Percentiles rank a stretch among this genome's conserved stretches.
Evolutionary conservation across 306 rosid genomes (phyloP).

Genomic region (Fragaria iinumae): DNA sequence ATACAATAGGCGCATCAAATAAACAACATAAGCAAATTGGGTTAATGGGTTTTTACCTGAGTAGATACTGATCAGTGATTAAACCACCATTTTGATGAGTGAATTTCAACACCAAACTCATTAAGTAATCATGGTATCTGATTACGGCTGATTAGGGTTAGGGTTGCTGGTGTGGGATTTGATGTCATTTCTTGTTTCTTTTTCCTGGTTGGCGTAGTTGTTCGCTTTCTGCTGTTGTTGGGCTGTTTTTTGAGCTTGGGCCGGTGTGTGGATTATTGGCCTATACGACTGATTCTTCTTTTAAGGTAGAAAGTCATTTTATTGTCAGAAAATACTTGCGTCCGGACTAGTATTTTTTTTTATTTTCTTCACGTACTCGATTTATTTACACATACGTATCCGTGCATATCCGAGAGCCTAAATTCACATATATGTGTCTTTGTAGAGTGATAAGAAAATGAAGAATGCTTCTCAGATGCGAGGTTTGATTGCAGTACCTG

Average conservation of each 20-base stretch:
- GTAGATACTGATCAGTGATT: neutral
- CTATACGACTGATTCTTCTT: too few relatives aligned
- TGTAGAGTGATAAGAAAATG: too few relatives aligned
- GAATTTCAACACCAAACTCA: neutral
- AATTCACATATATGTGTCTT: too few relatives aligned
- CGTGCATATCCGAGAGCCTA: too few relatives aligned
- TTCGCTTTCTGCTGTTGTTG: neutral
- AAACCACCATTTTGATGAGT: neutral
- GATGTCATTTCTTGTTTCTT: neutral
- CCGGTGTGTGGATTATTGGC: neutral
- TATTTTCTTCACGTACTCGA: too few relatives aligned
- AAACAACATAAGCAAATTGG: neutral
- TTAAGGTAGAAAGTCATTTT: too few relatives aligned
- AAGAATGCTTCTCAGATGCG: too few relatives aligned
- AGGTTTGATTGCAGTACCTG: too few relatives aligned
- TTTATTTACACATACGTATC: too few relatives aligned
- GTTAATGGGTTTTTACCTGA: neutral
- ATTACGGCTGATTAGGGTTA: neutral
- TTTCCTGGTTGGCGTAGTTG: neutral
- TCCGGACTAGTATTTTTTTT: too few relatives aligned
- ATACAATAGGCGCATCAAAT: neutral
- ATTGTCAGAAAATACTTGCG: too few relatives aligned
- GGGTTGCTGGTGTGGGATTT: neutral
- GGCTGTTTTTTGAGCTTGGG: neutral
- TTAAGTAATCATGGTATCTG: neutral